Evolutionary conservation across 495 filamentous ascomycete species (phyloP), one percentile per base, ranked within the genome.

Genomic region (Trichocladium uniseriatum): DNA sequence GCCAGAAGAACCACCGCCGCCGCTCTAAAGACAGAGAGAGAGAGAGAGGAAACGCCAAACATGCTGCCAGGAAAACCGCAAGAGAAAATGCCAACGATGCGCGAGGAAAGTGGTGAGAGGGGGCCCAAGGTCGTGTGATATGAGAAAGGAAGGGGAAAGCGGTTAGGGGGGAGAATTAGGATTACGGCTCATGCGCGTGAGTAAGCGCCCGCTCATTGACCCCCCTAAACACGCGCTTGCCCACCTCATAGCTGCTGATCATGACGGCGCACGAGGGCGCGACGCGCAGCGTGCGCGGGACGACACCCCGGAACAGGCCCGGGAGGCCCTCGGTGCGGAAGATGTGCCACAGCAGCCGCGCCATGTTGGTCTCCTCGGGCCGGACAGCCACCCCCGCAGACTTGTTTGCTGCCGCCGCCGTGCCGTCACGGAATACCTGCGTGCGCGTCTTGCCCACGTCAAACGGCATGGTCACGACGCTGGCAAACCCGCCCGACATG

Each of bases 241-340:
- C 89, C 19, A 97, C 76, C 67, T 98, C 92, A 58, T 97, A 98
- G 48, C 81, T 94, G 48, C 87, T 94, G 53, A 98, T 98, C 92
- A 98, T 98, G 58, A 98, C 96, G n/a, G 94, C 92, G 67, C 92
- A 97, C 13, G 90, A 89, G 1, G 92, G 92, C 10, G 92, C 90
- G 6, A 97, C 90, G 59, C 97, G 97, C 38, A 98, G 69, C 53
- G 88, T 95, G 31, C 92, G 74, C 0, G 92, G 88, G 15, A 84
- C 83, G 84, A 88, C 95, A 11, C 94, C 92, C 48, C 75, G 86
- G 75, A 90, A 97, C 11, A 98, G 68, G 0, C 91, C 94, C 0
- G 77, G 62, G 29, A 80, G 54, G 1, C 92, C 92, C 67, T 96
- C 90, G 41, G 84, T 80, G 44, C 74, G 76, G 73, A 89, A 95